Conservation (phyloP, 1,139 yeast species). For the Sugiyamaella neomexicana region DNA sequence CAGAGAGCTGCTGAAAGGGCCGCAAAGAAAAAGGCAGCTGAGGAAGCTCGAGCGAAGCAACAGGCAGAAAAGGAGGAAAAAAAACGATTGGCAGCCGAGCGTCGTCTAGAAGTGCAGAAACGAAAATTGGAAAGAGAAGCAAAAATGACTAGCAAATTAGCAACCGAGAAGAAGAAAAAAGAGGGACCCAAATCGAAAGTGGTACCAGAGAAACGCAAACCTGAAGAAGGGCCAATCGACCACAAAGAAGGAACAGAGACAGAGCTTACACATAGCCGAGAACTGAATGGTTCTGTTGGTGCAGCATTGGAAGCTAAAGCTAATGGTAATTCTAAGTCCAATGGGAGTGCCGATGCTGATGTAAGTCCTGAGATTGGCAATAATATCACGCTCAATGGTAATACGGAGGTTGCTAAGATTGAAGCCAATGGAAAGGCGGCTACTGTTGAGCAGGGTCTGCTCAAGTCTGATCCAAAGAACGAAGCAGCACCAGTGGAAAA, state of each 20-base stretch:
- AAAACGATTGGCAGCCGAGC: slow-evolving; percentile 18
- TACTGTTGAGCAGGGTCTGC: too few relatives aligned
- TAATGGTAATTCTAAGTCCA: not conserved
- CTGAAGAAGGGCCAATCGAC: not conserved
- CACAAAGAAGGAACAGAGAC: not conserved
- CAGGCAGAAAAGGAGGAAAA: slow-evolving; percentile 9
- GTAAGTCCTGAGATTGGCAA: not conserved
- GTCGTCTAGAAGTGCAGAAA: not conserved
- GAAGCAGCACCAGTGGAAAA: not conserved
- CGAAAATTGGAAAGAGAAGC: not conserved
- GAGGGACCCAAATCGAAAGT: not conserved
- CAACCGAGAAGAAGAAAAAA: not conserved
- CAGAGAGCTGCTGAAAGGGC: slow-evolving; percentile 11
- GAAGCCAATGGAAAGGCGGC: too few relatives aligned
- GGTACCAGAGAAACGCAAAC: not conserved
- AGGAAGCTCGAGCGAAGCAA: not conserved
- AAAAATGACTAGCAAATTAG: not conserved
- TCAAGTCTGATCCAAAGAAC: too few relatives aligned
- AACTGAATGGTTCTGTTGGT: not conserved
- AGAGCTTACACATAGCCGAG: too few relatives aligned
- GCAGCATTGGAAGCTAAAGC: not conserved
- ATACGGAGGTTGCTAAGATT: not conserved
- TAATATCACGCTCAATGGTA: too few relatives aligned
- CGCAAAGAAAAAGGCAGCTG: slow-evolving; percentile 4
- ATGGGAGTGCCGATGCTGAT: not conserved